Conservation (phyloP, 2,329 filamentous ascomycete genomes). For the Colletotrichum musae region DNA sequence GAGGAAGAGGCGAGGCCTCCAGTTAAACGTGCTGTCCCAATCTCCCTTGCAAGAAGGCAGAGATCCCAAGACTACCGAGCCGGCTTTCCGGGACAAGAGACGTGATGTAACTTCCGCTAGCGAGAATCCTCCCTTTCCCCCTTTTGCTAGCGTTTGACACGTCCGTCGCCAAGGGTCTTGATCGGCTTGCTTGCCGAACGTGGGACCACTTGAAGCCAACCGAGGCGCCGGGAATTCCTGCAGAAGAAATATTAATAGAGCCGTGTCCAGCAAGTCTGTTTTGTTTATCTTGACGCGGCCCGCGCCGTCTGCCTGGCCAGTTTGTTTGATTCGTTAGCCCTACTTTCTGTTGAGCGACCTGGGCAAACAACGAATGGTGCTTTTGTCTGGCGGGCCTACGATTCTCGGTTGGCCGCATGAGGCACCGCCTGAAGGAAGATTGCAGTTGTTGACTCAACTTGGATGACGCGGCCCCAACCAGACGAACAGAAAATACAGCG, state of each 20-base stretch:
- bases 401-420: not conserved
- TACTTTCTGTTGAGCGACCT: not conserved
- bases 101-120: not conserved
- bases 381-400: not conserved
- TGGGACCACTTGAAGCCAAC: not conserved
- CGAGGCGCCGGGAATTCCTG: not conserved
- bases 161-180: constrained; percentile 2
- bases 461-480: not conserved
- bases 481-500: not conserved
- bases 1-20: constrained; percentile 49
- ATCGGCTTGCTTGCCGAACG: constrained; percentile 15
- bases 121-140: too few relatives aligned
- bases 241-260: not conserved
- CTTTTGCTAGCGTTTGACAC: not conserved
- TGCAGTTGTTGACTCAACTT: not conserved
- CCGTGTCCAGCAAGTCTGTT: not conserved
- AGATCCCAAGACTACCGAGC: not conserved
- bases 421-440: not conserved
- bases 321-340: too few relatives aligned
- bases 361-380: not conserved
- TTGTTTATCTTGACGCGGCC: not conserved
- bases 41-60: constrained; percentile 12
- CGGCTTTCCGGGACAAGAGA: not conserved
- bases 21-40: constrained; percentile 47
- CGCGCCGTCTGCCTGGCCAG: not conserved